Evolutionary conservation across 345 rosid genomes (phyloP), one percentile per base, ranked within the genome.

Genomic region (Viola odorata): DNA sequence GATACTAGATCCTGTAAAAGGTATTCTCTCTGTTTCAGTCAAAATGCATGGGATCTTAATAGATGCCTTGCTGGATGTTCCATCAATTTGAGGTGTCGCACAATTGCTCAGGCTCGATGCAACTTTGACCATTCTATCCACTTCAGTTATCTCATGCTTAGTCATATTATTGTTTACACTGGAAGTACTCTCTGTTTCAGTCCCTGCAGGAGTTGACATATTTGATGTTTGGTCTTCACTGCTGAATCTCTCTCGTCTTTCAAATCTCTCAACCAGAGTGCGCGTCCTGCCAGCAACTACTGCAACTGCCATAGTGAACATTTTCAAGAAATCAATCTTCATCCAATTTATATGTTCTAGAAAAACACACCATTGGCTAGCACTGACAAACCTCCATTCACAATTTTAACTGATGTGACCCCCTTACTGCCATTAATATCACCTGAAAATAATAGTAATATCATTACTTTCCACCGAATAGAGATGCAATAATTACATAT

Each of bases 261-360:
- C 99, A 81, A 94, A 94, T 77, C 76, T 88, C 81, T 91, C 99
- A 56, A 94, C 99, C 69, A 94, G 80, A 49, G 84, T 50, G 45
- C 99, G 96, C 5, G 96, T 94, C 76, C 95, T 79, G 73, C 99
- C 99, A 10, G 72, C 76, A 67, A 88, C 86, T 60, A 90, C 92
- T 42, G 91, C 95, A 76, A 90, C 99, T 94, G 85, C 83, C 74
- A 82, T 65, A 65, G 66, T 42, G 66, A 40, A 55, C 69, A 61
- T 56, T 69, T 50, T 54, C 32, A 65, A 58, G 36, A 14, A 53
- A 73, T 78, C 38, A 80, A 69, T 49, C 45, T 57, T 52, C 49
- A 65, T 45, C 17, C 36, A 62, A 48, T 61, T 10, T 15, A 13
- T 45, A 45, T 62, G 53, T 41, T 61, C 44, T 41, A 12, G 37